Base-by-base conservation (phyloP, 2,329 filamentous ascomycete genomes). In the Macroventuria anomochaeta region DNA sequence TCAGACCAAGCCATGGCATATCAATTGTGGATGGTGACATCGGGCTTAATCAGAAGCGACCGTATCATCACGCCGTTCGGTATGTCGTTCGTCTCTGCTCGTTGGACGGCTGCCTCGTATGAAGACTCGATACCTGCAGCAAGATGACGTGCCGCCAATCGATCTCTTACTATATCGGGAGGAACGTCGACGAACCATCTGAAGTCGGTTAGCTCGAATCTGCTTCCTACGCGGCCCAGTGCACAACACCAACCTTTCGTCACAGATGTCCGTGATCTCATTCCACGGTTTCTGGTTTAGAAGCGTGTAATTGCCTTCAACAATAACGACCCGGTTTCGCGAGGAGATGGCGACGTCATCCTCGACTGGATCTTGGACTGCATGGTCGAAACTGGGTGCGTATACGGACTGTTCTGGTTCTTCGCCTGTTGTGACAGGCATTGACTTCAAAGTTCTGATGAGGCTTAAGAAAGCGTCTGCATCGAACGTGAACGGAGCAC, bases 231-330 rank as follows among this genome's bases (percentile, higher is more conserved):
- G 21, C 10, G 7, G 31, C 18, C n/a, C 28, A 8, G 17, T 6
- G 3, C n/a, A 15, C 15, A 12, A 21, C 15, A 57, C 63, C 5
- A 29, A 65, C 64, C 49, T 65, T 39, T 65, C 59, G 12, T 53
- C 57, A 32, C 59, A 65, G 17, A 53, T 29, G 20, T 54, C 36
- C 11, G 59, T 46, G 42, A 67, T 59, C 6, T 58, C 26, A 32
- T 49, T 43, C 64, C 64, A 67, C 6, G 64, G 64, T 15, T 47
- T 50, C 25, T 64, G 56, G 13, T 59, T 56, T 20, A 67, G 41
- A n/a, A 69, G 59, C 3, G 63, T 67, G 37, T 69, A 69, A 12
- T 69, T 69, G 4, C 66, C 66, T 33, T 69, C 66, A 3, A 68
- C 33, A 7, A 69, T 64, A 12, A 68, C 44, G 7, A 69, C 26